phyloP scores from a whole-genome alignment of 345 rosid species.

The Cardiospermum halicacabum region DNA sequence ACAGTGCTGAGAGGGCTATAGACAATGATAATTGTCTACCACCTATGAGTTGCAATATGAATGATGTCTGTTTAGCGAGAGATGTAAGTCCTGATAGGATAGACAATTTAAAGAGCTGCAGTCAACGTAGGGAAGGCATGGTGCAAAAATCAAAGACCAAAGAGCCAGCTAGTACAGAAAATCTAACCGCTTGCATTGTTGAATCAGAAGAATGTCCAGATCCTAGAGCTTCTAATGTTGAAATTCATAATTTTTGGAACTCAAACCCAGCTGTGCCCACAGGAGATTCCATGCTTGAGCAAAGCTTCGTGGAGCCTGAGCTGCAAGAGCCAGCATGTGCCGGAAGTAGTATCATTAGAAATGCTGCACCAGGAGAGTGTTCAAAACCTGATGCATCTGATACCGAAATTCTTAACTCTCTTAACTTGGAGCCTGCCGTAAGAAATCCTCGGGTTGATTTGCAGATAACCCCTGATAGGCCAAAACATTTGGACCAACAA shows the following conservation, averaged over 20 bases:
- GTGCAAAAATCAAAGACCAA: conserved; percentile 1
- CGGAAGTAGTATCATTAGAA: not conserved
- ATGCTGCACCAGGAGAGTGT: not conserved
- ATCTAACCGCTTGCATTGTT: not conserved
- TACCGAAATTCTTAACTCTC: not conserved
- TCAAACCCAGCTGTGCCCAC: not conserved
- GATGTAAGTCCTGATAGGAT: conserved; percentile 15
- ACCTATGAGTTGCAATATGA: not conserved
- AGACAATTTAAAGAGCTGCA: conserved; percentile 2
- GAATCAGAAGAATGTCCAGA: not conserved
- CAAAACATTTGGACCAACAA: not conserved
- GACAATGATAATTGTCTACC: conserved; percentile 1
- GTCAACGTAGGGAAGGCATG: not conserved
- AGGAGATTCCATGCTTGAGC: not conserved
- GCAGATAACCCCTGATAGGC: not conserved
- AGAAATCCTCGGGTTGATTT: not conserved
- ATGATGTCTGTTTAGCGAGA: conserved; percentile 13
- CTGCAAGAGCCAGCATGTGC: conserved; percentile 11
- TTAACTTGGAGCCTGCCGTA: not conserved
- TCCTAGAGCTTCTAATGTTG: not conserved
- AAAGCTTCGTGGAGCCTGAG: not conserved
- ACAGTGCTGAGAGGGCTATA: not conserved
- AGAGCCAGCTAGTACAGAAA: conserved; percentile 12
- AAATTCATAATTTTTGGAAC: not conserved
- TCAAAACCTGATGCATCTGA: not conserved